Evolutionary conservation across 2,329 filamentous ascomycete species (phyloP), one percentile per base, ranked within the genome.

Genomic region (Elsinoe perseae): DNA sequence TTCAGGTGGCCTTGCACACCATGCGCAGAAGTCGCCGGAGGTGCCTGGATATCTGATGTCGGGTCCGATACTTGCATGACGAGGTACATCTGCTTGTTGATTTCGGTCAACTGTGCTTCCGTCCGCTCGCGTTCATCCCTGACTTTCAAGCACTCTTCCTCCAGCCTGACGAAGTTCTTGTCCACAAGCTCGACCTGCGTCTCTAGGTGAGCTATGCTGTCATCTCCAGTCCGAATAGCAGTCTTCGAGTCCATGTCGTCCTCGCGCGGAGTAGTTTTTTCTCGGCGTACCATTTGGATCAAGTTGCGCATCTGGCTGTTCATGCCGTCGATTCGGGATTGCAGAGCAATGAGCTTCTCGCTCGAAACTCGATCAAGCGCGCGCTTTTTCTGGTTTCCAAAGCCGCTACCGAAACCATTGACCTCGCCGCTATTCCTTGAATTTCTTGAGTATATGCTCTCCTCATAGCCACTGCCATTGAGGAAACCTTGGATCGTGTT

Each of bases 1-100:
- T 76, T 72, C 40, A 90, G 72, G 63, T 93, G 89, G 23, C 82
- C 80, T 46, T 86, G 78, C 4, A 88, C 69, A 23, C 79, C 80
- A 43, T 77, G 75, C 4, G 79, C 79, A 1, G 77, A 75, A 2
- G 77, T 70, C 32, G 78, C 71, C 2, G 86, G 85, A 4, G 83
- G 82, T 23, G 79, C 75, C 10, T 80, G 76, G 50, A 83, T 66
- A 18, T 76, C 71, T 43, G 76, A 70, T 14, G 74, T 66, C 28
- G 77, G 76, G 44, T 72, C 63, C 38, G 67, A 69, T 56, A 65
- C 69, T 23, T 75, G 64, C 42, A 77, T 44, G 3, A 60, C 62
- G 3, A 68, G 68, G 50, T 82, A 80, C 9, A 91, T 70, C 57
- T 85, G 82, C 4, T 75, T 75, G 66, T 87, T 90, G 64, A 90